Evolutionary conservation across 306 rosid genomes (phyloP), one percentile per base, ranked within the genome.

Genomic region (Adenanthera pavonina): DNA sequence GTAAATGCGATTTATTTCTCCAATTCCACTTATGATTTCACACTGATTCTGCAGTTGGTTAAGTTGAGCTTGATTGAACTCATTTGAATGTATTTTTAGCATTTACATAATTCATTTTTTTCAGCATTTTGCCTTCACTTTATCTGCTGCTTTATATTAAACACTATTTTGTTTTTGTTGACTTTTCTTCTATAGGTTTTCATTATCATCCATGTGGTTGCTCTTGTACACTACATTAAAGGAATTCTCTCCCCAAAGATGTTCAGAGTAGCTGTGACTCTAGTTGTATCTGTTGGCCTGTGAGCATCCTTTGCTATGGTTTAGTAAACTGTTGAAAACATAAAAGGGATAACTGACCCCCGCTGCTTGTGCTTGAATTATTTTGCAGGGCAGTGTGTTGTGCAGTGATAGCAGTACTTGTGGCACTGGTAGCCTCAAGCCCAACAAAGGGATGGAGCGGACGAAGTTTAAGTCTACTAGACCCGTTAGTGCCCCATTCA

Each of bases 401-500:
- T 80, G 96, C 96, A 66, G 86, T 80, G 78, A 51, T 93, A 75
- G 97, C 94, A 34, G 89, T 95, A 81, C 94, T 95, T 8, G 72
- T 91, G 35, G 99, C 98, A 79, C 65, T 95, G 83, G 99, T 95
- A 70, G 97, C 99, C 70, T 93, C 99, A 76, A 95, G 99, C 86
- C 99, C 99, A 44, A 95, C 99, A 30, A 91, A 47, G 89, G 99
- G 99, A 77, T 95, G 99, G 99, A 95, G 99, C 88, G 99, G 99
- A 52, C 86, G 99, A 82, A 95, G 99, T 87, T 90, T 95, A 81
- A 95, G 98, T 88, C 90, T 95, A 30, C 89, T 95, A 78, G 98
- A 95, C 78, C 99, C 99, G 99, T 95, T 78, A 86, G 95, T 84
- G 78, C 74, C 80, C 47, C 73, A 72, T 82, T 87, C 61, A 35